phyloP scores from a whole-genome alignment of 2,329 filamentous ascomycete species.

The Colletotrichum sp. region DNA sequence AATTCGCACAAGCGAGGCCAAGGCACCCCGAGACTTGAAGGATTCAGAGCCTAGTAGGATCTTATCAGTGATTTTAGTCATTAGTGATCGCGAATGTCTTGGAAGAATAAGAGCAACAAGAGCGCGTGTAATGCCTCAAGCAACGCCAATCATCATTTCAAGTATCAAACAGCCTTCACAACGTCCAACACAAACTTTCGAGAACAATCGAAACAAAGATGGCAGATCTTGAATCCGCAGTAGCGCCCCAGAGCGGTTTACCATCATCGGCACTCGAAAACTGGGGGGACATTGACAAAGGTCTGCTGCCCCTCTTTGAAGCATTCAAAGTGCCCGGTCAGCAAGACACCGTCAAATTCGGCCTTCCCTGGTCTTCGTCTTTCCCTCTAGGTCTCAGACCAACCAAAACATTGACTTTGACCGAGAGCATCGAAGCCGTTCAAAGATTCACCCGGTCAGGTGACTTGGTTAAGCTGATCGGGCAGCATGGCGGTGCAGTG shows the following conservation, averaged over 20 bases:
- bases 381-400: slow-evolving; percentile 28
- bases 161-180: neutral
- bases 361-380: slow-evolving; percentile 23
- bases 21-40: neutral
- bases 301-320: neutral
- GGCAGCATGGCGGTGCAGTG: slow-evolving; percentile 36
- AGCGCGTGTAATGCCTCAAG: neutral
- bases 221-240: neutral
- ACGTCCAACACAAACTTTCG: neutral
- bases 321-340: slow-evolving; percentile 27
- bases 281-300: no score
- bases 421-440: slow-evolving; percentile 21
- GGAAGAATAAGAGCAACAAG: neutral
- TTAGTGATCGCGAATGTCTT: neutral
- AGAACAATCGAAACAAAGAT: neutral
- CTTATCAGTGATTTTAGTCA: neutral
- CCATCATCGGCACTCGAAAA: neutral
- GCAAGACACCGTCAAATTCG: slow-evolving; percentile 24
- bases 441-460: slow-evolving; percentile 27
- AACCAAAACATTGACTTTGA: neutral
- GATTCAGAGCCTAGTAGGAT: neutral
- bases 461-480: slow-evolving; percentile 26
- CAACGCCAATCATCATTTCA: neutral
- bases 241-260: neutral
- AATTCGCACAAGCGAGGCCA: neutral